Conservation (phyloP, 345 rosid species). For the Citrus australasica region DNA sequence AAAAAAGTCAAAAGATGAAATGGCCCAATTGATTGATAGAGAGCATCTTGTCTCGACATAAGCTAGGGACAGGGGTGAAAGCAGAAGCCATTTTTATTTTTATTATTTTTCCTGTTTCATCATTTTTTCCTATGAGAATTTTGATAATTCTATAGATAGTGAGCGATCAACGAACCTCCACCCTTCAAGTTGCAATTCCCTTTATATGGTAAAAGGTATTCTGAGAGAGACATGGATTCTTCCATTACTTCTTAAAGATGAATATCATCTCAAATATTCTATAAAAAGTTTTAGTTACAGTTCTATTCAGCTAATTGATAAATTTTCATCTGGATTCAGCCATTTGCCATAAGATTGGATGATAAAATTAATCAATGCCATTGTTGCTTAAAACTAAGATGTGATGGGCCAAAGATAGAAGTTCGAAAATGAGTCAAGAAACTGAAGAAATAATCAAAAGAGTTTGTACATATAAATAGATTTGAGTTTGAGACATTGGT, state of each 20-base stretch:
- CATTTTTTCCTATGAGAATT: conserved; percentile 2
- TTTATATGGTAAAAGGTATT: conserved; percentile 17
- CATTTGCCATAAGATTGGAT: neutral
- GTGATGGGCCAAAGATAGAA: too few relatives aligned
- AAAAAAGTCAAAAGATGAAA: conserved; percentile 4
- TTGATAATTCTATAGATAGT: conserved; percentile 18
- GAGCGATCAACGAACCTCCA: conserved; percentile 41
- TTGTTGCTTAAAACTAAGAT: too few relatives aligned
- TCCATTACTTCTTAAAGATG: conserved; percentile 15
- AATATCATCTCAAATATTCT: neutral
- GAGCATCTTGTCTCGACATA: conserved; percentile 39
- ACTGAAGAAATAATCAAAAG: too few relatives aligned
- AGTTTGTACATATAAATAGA: too few relatives aligned
- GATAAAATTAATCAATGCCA: neutral
- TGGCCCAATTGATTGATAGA: conserved; percentile 20
- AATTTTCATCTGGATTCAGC: neutral
- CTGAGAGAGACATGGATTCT: conserved; percentile 25
- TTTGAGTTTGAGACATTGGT: too few relatives aligned
- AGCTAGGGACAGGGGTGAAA: conserved; percentile 29
- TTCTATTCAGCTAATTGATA: neutral
- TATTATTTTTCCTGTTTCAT: neutral
- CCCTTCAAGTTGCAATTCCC: conserved; percentile 31
- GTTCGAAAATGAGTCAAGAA: too few relatives aligned
- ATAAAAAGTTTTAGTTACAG: neutral
- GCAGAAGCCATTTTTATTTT: conserved; percentile 15